Evolutionary conservation across 2,329 filamentous ascomycete species (phyloP).

Genomic region (Zalaria obscura): DNA sequence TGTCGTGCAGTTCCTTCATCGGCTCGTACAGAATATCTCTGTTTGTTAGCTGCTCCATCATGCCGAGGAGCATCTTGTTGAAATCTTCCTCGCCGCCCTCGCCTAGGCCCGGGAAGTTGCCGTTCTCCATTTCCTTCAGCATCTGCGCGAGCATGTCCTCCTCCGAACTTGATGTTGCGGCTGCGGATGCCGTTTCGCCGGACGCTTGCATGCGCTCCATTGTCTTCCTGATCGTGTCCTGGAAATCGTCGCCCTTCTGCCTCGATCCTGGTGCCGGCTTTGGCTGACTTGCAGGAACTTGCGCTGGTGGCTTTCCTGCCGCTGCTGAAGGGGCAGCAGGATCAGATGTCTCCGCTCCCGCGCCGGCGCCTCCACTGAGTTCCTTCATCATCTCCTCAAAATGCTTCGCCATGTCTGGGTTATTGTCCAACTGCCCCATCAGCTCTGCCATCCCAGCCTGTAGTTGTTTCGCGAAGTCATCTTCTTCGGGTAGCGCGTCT

Average conservation of each 20-base stretch:
- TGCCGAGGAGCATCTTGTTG: constrained; percentile 85
- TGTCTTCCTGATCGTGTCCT: constrained; percentile 81
- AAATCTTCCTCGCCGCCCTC: constrained; percentile 67
- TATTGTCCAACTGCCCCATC: constrained; percentile 51
- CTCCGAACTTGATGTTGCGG: constrained; percentile 31
- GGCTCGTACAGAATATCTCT: constrained; percentile 98
- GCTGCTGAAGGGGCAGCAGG: constrained; percentile 7
- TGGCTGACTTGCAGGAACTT: constrained; percentile 6
- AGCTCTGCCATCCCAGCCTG: constrained; percentile 80
- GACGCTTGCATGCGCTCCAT: constrained; percentile 95
- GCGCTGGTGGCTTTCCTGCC: constrained; percentile 8
- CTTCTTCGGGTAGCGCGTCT: constrained; percentile 34
- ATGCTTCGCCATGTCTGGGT: constrained; percentile 58
- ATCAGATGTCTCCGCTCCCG: constrained; percentile 16
- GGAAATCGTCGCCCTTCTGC: constrained; percentile 53
- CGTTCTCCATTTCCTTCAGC: constrained; percentile 71
- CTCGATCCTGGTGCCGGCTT: constrained; percentile 17
- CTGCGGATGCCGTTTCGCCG: constrained; percentile 68
- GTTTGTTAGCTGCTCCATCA: constrained; percentile 98
- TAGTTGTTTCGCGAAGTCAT: constrained; percentile 73
- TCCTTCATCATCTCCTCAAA: constrained; percentile 68
- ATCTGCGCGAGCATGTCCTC: constrained; percentile 86
- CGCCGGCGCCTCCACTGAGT: constrained; percentile 34
- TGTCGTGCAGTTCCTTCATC: constrained; percentile 91
- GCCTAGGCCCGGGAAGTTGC: constrained; percentile 33